Evolutionary conservation across 805 yeast species (phyloP).

Genomic region (Candida vartiovaarae): DNA sequence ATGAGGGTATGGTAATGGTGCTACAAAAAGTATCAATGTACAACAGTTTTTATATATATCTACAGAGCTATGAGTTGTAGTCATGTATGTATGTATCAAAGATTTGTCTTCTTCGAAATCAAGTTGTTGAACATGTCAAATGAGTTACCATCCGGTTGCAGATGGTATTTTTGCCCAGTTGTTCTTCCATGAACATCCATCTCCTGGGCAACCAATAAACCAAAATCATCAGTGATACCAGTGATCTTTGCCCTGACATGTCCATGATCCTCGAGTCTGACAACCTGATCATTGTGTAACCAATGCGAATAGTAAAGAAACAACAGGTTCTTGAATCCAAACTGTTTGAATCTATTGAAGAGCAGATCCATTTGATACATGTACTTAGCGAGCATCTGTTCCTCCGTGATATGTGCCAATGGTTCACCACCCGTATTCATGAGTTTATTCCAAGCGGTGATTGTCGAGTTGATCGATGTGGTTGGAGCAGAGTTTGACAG

Average conservation of each 20-base stretch:
- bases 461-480: slow-evolving; percentile 71
- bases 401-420: slow-evolving; percentile 28
- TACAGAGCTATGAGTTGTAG: background rate
- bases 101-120: slow-evolving; percentile 47
- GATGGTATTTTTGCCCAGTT: slow-evolving; percentile 52
- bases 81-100: background rate
- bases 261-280: slow-evolving; percentile 52
- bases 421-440: slow-evolving; percentile 26
- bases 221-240: slow-evolving; percentile 84
- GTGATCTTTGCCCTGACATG: slow-evolving; percentile 53
- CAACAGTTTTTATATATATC: background rate
- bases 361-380: slow-evolving; percentile 60
- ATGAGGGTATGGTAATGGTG: background rate
- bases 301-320: slow-evolving; percentile 72
- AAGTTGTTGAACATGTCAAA: slow-evolving; percentile 92
- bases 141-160: slow-evolving; percentile 97
- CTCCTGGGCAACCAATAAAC: slow-evolving; percentile 73
- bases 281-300: slow-evolving; percentile 76
- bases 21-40: background rate
- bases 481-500: slow-evolving; percentile 85
- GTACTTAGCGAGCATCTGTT: slow-evolving; percentile 57
- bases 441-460: slow-evolving; percentile 51
- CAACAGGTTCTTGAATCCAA: slow-evolving; percentile 66
- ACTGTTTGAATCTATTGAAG: slow-evolving; percentile 45
- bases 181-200: slow-evolving; percentile 36